Evolutionary conservation across 495 filamentous ascomycete genomes (phyloP).

Genomic region (Aspergillus egyptiacus): DNA sequence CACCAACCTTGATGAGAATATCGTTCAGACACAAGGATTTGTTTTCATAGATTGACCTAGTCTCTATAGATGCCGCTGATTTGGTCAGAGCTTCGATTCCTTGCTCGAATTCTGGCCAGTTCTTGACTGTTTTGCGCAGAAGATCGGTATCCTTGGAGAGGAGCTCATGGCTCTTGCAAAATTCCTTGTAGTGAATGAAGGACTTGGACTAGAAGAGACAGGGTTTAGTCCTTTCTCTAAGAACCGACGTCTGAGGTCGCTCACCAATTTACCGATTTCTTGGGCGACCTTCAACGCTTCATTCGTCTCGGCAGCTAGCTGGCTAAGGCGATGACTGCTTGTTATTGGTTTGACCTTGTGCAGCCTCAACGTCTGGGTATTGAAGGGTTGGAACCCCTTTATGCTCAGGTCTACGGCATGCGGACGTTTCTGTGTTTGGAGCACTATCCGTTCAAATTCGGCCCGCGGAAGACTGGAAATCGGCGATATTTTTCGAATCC

Average conservation of each 20-base stretch:
- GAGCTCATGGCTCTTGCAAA: conserved; percentile 77
- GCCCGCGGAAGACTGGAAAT: conserved; percentile 21
- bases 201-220: conserved; percentile 56
- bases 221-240: background rate
- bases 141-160: conserved; percentile 71
- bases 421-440: conserved; percentile 20
- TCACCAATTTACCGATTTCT: conserved; percentile 69
- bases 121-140: conserved; percentile 59
- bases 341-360: conserved; percentile 25
- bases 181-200: conserved; percentile 83
- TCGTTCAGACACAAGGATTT: conserved; percentile 78
- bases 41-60: conserved; percentile 53
- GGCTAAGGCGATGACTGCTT: conserved; percentile 24
- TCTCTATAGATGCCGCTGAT: conserved; percentile 65
- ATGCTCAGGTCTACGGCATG: conserved; percentile 25
- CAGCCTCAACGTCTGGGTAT: conserved; percentile 27
- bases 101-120: conserved; percentile 77
- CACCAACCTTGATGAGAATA: conserved; percentile 77
- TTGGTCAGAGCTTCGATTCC: conserved; percentile 82
- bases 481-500: conserved; percentile 29
- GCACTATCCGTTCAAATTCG: conserved; percentile 18
- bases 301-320: conserved; percentile 60
- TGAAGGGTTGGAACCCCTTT: conserved; percentile 25
- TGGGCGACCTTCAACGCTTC: conserved; percentile 70
- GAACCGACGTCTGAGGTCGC: conserved; percentile 5